Percentiles rank a stretch among this genome's conserved stretches.
phyloP scores from a whole-genome alignment of 2,329 filamentous ascomycete genomes.

The Fragosphaeria purpurea region DNA sequence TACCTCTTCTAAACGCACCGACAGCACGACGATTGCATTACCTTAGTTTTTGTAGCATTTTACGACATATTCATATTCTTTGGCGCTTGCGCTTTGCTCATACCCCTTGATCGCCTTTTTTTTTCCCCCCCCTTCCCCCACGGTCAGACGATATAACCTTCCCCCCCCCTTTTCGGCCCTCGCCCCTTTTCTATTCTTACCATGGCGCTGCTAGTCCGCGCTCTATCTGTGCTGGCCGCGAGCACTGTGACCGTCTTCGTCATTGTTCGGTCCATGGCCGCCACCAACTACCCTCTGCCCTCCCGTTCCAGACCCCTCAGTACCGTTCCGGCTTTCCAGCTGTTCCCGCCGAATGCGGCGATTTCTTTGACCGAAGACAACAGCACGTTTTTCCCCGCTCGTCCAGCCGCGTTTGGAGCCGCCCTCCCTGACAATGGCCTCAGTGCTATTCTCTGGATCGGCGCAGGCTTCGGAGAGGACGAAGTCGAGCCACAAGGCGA shows the following conservation, averaged over 20 bases:
- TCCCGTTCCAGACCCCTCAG: background rate
- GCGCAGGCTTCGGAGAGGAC: conserved; percentile 82
- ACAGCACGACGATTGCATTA: too few species aligned
- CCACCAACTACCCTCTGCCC: background rate
- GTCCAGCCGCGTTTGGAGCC: conserved; percentile 89
- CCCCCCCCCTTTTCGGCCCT: background rate
- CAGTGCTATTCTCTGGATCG: conserved; percentile 87
- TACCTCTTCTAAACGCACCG: too few species aligned
- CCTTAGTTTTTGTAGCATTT: too few species aligned
- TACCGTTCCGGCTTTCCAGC: conserved; percentile 43
- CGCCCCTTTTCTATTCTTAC: background rate
- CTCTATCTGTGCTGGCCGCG: conserved; percentile 4
- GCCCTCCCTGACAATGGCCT: conserved; percentile 63
- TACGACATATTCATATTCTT: too few species aligned
- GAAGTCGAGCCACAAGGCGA: conserved; percentile 64
- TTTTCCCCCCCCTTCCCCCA: too few species aligned
- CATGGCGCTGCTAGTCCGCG: conserved; percentile 3
- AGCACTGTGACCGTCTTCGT: conserved; percentile 5
- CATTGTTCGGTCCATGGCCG: background rate
- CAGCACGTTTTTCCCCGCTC: conserved; percentile 88
- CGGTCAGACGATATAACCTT: background rate
- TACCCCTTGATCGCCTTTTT: too few species aligned
- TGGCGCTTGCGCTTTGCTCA: too few species aligned
- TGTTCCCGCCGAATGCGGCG: conserved; percentile 90
- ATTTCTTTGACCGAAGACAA: conserved; percentile 97